These are phyloP conservation scores for Acanthamoeba rhysodes DNA, from an alignment of 208 protist genomes.

Conservation along the genomic window DNA sequence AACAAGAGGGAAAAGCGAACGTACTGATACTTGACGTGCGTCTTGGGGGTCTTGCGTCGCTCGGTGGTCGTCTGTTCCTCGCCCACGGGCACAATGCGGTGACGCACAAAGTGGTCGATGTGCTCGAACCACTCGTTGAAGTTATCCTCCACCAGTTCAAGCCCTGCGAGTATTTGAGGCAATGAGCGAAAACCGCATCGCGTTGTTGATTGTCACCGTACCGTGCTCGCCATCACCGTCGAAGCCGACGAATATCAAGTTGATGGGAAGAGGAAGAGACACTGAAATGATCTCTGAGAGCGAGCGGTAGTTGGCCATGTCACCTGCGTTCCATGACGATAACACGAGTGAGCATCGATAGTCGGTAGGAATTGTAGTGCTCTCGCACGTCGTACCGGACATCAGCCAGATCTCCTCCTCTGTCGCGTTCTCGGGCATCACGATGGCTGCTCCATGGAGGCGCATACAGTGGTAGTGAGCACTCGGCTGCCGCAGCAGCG, in stretches of 20 bases:
- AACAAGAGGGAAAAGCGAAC: neutral
- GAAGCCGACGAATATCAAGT: conserved; percentile 65
- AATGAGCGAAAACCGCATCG: neutral
- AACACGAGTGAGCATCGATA: neutral
- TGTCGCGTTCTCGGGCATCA: conserved; percentile 11
- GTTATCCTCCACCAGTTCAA: conserved; percentile 44
- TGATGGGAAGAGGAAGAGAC: conserved; percentile 28
- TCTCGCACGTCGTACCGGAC: neutral
- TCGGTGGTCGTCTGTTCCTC: conserved; percentile 72
- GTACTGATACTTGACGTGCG: conserved; percentile 62
- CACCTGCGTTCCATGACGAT: neutral
- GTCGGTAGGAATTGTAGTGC: too few species aligned
- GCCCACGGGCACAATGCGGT: conserved; percentile 64
- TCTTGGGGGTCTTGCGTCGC: conserved; percentile 12
- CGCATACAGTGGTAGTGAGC: neutral
- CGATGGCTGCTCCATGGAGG: neutral
- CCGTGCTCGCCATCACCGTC: conserved; percentile 58
- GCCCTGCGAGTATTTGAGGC: neutral
- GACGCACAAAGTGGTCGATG: conserved; percentile 67
- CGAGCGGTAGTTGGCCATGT: conserved; percentile 11
- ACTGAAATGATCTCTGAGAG: conserved; percentile 41
- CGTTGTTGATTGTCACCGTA: neutral
- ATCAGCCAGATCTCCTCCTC: conserved; percentile 30
- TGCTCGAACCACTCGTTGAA: conserved; percentile 72
- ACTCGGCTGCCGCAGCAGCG: neutral